Base-by-base conservation (phyloP, 176 grass and related monocot species). In the Saccharum officinarum region DNA sequence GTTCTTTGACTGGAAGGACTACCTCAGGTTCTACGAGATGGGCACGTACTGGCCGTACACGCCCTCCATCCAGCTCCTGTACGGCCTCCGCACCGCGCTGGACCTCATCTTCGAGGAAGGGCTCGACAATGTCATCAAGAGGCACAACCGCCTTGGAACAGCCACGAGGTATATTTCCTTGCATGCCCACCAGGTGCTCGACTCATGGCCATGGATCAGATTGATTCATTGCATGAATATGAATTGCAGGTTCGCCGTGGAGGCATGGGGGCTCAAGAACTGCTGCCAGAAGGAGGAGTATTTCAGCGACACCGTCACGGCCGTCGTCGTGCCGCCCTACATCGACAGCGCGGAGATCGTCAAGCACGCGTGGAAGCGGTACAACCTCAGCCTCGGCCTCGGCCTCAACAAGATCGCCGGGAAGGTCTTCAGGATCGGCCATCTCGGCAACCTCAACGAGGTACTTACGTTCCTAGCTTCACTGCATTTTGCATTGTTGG, bases 1-100 rank as follows among this genome's bases (percentile, higher is more conserved):
- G 61, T 99, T 99, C 93, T 99, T 99, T 45, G 93, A 94, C 82
- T 99, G 97, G 97, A 96, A 92, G 71, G 97, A 99, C 78, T 99
- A 99, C 87, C 86, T 99, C 76, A 96, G 89, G 88, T 88, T 77
- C 75, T 99, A 99, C 78, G 86, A 90, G 54, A 38, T 92, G 37
- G 97, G 93, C 42, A 89, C 83, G 20, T 95, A 92, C 66, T 98
- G 96, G 96, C 96, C 96, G 0, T 98, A 98, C 83, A 98, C 96
- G 0, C 96, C 96, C 0, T 99, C 97, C 84, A 99, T 99, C 80
- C 97, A 96, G 86, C 81, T 99, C 13, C 90, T 99, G 26, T 99
- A 99, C 61, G 93, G 93, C n/a, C 94, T 99, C 18, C 90, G 93
- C 59, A 15, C 97, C 31, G 97, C 92, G 4, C 87, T 99, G 38